Evolutionary conservation across 2,329 filamentous ascomycete species (phyloP).

Genomic region (Aureobasidium sp.): DNA sequence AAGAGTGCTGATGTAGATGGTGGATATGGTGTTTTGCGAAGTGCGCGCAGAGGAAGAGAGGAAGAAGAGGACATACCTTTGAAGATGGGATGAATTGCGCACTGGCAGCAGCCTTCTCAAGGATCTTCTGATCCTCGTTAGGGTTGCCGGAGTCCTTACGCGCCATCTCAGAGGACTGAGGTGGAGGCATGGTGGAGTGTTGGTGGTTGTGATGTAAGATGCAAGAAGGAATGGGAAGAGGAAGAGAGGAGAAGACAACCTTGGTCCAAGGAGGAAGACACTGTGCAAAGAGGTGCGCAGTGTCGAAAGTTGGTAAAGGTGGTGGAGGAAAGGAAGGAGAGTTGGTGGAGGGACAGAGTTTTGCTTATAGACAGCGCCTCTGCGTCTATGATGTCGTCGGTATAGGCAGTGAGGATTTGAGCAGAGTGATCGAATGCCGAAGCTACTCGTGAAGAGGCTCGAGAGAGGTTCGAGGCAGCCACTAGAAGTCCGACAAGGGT

Average conservation of each 20-base stretch:
- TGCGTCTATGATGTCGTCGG: not conserved
- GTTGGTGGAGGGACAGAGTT: not conserved
- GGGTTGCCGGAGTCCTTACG: not conserved
- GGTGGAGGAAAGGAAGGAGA: not conserved
- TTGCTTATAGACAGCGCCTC: not conserved
- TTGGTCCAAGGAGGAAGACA: not conserved
- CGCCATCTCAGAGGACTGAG: not conserved
- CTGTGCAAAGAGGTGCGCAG: not conserved
- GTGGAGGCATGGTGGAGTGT: not conserved
- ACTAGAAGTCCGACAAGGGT: not conserved
- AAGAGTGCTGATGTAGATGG: not conserved
- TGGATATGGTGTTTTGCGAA: not conserved
- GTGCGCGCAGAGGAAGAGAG: not conserved
- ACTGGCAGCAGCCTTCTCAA: not conserved
- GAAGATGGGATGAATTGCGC: not conserved
- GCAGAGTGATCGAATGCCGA: not conserved
- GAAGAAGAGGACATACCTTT: slow-evolving; percentile 5
- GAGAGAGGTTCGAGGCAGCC: not conserved
- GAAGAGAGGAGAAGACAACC: not conserved
- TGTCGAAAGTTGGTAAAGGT: not conserved
- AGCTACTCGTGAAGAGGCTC: not conserved
- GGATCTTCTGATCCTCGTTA: not conserved
- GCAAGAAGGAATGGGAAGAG: not conserved
- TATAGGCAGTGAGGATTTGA: not conserved
- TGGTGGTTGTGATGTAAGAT: not conserved